Percentiles rank a stretch among this genome's conserved stretches.
Evolutionary conservation across 2,329 filamentous ascomycete genomes (phyloP).

Genomic region (Trichoderma hamatum): DNA sequence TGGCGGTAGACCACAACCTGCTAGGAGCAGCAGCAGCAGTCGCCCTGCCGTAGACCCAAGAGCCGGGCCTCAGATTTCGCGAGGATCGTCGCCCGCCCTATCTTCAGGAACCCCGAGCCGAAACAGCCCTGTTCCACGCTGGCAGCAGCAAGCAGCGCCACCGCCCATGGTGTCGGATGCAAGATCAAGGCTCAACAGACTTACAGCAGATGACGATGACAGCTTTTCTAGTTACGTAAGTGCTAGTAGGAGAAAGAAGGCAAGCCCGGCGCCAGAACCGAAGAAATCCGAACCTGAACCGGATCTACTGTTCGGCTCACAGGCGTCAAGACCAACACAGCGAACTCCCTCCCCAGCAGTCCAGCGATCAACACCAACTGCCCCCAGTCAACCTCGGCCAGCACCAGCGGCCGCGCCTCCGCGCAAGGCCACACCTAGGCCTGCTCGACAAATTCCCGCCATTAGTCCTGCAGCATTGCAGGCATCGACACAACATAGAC

Average conservation of each 20-base stretch:
- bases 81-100: conserved; percentile 55
- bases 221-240: conserved; percentile 80
- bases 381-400: conserved; percentile 37
- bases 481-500: conserved; percentile 75
- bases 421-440: conserved; percentile 49
- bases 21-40: conserved; percentile 34
- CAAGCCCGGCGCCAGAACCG: conserved; percentile 53
- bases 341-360: conserved; percentile 43
- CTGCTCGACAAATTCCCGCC: conserved; percentile 64
- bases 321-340: conserved; percentile 42
- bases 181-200: conserved; percentile 66
- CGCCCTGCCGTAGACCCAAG: conserved; percentile 35
- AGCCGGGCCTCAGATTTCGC: conserved; percentile 41
- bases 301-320: conserved; percentile 64
- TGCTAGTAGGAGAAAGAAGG: conserved; percentile 76
- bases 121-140: conserved; percentile 55
- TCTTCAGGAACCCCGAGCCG: conserved; percentile 50
- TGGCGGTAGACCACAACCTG: conserved; percentile 57
- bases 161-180: conserved; percentile 42
- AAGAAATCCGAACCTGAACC: conserved; percentile 50
- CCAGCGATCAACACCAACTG: conserved; percentile 43
- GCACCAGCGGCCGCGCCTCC: conserved; percentile 38
- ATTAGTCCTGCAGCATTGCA: conserved; percentile 71
- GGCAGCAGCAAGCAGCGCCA: conserved; percentile 57
- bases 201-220: conserved; percentile 77